phyloP scores from a whole-genome alignment of 176 grass and related monocot genomes.

The Poa annua region DNA sequence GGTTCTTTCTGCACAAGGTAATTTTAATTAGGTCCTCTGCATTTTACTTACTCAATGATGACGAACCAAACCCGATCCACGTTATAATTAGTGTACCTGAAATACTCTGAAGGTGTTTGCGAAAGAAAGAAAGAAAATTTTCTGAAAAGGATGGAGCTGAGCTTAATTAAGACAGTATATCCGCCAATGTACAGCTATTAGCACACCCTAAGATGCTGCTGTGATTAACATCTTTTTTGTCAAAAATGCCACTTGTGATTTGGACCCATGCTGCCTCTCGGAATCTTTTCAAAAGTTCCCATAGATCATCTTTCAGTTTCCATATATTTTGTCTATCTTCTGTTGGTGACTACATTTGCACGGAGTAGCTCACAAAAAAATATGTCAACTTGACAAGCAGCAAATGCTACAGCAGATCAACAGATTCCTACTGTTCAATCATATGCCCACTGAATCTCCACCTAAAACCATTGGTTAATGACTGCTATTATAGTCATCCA shows the following conservation, averaged over 20 bases:
- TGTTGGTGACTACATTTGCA: slow-evolving; percentile 35
- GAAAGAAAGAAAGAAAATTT: not conserved
- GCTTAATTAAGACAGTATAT: slow-evolving; percentile 33
- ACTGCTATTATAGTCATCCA: not conserved
- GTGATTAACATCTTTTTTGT: slow-evolving; percentile 40
- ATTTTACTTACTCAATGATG: slow-evolving; percentile 5
- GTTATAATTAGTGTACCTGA: not conserved
- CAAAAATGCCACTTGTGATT: slow-evolving; percentile 51
- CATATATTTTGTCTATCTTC: slow-evolving; percentile 23
- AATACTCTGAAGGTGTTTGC: not conserved
- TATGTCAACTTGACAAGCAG: slow-evolving; percentile 17
- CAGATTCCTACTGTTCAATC: not conserved
- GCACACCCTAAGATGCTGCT: slow-evolving; percentile 53
- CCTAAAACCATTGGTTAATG: not conserved
- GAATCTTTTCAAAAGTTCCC: slow-evolving; percentile 50
- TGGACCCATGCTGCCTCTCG: slow-evolving; percentile 50
- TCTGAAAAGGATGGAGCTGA: not conserved
- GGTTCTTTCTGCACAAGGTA: slow-evolving; percentile 79
- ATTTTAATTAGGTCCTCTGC: slow-evolving; percentile 32
- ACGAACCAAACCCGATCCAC: too few relatives aligned
- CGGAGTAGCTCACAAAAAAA: slow-evolving; percentile 15
- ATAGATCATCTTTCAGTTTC: slow-evolving; percentile 38
- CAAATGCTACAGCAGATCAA: slow-evolving; percentile 26
- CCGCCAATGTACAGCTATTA: slow-evolving; percentile 57
- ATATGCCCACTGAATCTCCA: not conserved